Evolutionary conservation across 2,329 filamentous ascomycete genomes (phyloP).

Genomic region (Neopestalotiopsis rosae): DNA sequence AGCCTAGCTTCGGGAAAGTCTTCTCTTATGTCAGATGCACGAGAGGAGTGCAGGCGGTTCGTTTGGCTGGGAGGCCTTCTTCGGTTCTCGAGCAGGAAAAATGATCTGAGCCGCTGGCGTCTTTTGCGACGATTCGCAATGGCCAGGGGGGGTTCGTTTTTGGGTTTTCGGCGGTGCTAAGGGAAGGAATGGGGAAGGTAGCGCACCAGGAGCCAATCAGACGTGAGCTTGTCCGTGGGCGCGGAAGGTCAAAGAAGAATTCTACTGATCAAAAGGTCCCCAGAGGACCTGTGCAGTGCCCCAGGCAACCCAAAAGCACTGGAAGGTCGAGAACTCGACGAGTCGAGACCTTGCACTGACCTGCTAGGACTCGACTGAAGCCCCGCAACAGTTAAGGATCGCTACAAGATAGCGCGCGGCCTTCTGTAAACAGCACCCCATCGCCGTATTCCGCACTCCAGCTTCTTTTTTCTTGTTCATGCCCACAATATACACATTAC

Average conservation of each 20-base stretch:
- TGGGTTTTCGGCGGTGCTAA: neutral
- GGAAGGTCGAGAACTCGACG: neutral
- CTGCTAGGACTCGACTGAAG: neutral
- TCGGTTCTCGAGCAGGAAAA: neutral
- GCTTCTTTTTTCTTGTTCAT: neutral
- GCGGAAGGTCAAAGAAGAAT: neutral
- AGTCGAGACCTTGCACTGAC: no score
- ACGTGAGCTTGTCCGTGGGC: neutral
- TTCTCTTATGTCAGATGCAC: constrained; percentile 11
- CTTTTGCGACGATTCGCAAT: neutral
- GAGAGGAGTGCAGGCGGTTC: constrained; percentile 21
- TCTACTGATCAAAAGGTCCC: neutral
- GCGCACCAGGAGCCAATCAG: neutral
- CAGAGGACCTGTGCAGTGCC: no score
- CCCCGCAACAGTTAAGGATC: neutral
- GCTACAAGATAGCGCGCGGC: neutral
- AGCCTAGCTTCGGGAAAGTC: constrained; percentile 4
- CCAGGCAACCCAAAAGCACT: no score
- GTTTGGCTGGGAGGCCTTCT: neutral
- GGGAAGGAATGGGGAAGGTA: neutral
- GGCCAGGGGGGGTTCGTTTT: neutral
- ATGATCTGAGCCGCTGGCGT: neutral
- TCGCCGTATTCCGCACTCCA: neutral
- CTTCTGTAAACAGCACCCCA: neutral
- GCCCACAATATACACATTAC: neutral